These are phyloP conservation scores for Botryotinia convoluta DNA, from an alignment of 2,329 filamentous ascomycete species.

Conservation along the genomic window DNA sequence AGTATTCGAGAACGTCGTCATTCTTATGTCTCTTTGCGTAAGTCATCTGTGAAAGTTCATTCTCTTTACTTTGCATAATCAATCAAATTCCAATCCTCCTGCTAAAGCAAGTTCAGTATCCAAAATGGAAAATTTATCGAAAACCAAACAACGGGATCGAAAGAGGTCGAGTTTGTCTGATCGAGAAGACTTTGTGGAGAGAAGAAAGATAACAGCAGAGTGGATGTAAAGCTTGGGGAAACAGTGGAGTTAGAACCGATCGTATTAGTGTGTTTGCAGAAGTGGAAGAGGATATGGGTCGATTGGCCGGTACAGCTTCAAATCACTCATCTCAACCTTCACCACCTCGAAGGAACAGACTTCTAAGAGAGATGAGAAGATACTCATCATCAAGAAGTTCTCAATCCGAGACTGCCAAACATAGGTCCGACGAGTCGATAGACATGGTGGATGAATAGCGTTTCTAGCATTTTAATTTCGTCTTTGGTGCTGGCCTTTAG, in stretches of 20 bases:
- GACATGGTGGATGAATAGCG: not conserved
- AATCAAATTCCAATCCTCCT: not conserved
- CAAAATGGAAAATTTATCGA: fast-evolving
- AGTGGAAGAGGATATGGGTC: not conserved
- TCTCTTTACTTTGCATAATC: not conserved
- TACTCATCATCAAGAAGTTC: not conserved
- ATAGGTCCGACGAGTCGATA: not conserved
- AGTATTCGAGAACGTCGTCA: too few species aligned
- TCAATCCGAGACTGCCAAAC: not conserved
- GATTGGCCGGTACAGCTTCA: not conserved
- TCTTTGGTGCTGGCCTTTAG: not conserved
- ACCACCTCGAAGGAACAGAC: not conserved
- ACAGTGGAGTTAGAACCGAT: not conserved
- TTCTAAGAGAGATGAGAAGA: not conserved
- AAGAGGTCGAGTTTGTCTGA: not conserved
- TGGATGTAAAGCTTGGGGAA: not conserved
- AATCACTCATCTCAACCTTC: not conserved
- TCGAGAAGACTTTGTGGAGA: not conserved
- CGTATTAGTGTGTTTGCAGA: not conserved
- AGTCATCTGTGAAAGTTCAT: not conserved
- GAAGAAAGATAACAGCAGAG: not conserved
- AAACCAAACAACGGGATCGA: not conserved
- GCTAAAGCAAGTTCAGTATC: not conserved
- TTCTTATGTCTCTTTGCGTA: not conserved
- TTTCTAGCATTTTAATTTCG: not conserved